A percentile compares a stretch with the other conserved stretches of the same genome.
Evolutionary conservation across 2,329 filamentous ascomycete genomes (phyloP).

Genomic region (Ophiostoma ips): DNA sequence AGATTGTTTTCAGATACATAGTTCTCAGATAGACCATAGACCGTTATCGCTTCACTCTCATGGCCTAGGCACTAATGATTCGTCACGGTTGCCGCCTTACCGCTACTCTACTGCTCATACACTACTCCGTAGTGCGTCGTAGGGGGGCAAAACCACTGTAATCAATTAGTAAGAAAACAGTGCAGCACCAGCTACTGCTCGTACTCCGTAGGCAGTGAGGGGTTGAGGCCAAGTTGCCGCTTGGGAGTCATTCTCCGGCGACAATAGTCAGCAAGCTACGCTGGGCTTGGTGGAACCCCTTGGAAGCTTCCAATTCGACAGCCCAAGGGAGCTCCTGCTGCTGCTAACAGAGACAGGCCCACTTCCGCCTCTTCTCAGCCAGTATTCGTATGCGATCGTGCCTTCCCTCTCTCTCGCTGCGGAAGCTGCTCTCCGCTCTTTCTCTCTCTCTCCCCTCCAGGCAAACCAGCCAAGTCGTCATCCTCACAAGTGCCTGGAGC

Average conservation of each 20-base stretch:
- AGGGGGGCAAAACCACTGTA: slow-evolving; percentile 5
- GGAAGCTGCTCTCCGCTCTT: slow-evolving; percentile 5
- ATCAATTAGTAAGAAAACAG: no score
- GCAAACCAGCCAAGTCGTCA: slow-evolving; percentile 17
- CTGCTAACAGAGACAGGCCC: neutral
- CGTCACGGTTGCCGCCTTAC: no score
- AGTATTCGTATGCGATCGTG: neutral
- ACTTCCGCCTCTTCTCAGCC: slow-evolving; percentile 9
- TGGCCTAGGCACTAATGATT: no score
- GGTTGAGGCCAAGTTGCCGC: neutral
- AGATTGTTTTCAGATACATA: no score
- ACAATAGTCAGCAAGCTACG: slow-evolving; percentile 3
- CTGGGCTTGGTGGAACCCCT: slow-evolving; percentile 13
- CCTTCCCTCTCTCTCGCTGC: neutral
- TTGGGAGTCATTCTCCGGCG: neutral
- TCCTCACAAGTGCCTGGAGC: slow-evolving; percentile 20
- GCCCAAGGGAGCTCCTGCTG: neutral
- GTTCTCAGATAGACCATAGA: no score
- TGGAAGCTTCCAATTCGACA: slow-evolving; percentile 14
- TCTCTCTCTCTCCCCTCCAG: neutral
- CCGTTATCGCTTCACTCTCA: no score
- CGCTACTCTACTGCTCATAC: no score
- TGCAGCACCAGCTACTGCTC: no score
- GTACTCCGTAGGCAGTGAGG: no score
- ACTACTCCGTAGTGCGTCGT: no score